Percentiles rank a stretch among this genome's conserved stretches.
Conservation (phyloP, 2,329 filamentous ascomycete genomes). For the Onygenales sp. region DNA sequence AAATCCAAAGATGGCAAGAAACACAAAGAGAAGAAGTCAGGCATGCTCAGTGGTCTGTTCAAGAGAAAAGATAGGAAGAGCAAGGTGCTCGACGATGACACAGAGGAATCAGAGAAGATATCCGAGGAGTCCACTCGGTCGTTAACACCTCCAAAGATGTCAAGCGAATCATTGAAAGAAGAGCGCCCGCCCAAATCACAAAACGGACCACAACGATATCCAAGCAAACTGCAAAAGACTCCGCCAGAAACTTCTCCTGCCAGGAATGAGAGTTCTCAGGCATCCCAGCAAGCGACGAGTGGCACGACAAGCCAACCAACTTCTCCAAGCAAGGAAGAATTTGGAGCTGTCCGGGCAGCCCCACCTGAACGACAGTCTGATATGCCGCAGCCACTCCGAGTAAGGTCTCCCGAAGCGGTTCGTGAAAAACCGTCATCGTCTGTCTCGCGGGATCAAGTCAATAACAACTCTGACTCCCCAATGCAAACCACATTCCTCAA, state of each 20-base stretch:
- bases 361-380: conserved; percentile 23
- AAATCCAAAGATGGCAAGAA: conserved; percentile 65
- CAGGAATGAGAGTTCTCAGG: conserved; percentile 34
- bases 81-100: conserved; percentile 37
- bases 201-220: conserved; percentile 42
- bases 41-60: conserved; percentile 62
- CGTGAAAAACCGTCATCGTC: not conserved
- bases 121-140: conserved; percentile 48
- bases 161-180: conserved; percentile 31
- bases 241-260: conserved; percentile 30
- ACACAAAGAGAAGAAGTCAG: conserved; percentile 61
- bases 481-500: conserved; percentile 5
- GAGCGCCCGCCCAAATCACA: conserved; percentile 25
- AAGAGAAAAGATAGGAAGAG: conserved; percentile 56
- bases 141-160: conserved; percentile 36
- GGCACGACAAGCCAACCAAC: conserved; percentile 15
- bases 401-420: conserved; percentile 11
- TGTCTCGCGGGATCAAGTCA: not conserved
- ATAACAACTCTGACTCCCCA: conserved; percentile 3
- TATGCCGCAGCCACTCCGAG: conserved; percentile 14
- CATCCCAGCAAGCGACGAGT: conserved; percentile 26
- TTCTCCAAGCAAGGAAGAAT: conserved; percentile 13
- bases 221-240: conserved; percentile 64
- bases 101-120: conserved; percentile 47
- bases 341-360: conserved; percentile 25